Base-by-base conservation (phyloP, 768 basidiomycete genomes). In the Leccinum longicurvipes region DNA sequence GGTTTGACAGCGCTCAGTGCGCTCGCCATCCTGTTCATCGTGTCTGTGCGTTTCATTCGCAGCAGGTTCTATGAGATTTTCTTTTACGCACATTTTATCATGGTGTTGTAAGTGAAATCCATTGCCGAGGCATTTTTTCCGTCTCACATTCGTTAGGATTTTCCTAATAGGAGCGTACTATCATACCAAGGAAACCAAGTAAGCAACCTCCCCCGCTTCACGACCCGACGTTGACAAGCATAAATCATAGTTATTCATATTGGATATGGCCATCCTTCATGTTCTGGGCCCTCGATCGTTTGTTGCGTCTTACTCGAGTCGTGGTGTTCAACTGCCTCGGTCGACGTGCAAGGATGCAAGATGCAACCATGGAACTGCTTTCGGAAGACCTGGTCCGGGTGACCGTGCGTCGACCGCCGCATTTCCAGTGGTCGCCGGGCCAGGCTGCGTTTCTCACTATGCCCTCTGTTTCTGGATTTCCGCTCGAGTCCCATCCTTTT, bases 401-500 rank as follows among this genome's bases (percentile, higher is more conserved):
- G 14, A 72, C 74, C 17, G 62, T 83, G 27, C 62, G 64, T 32
- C 75, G 78, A 21, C 77, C 79, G 25, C 67, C 75, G 15, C 74
- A 74, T 60, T 80, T 85, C 72, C 72, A 69, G 21, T 82, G 80
- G 80, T 62, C 65, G 5, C 75, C 85, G 0, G 85, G 84, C 8
- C 85, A 86, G 66, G 74, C 76, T 32, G 79, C 75, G 0, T 85
- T 77, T 60, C 69, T 86, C 21, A 75, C 72, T 10, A 69, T 85
- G 60, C 82, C 82, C 4, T 61, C 72, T 1, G 71, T 82, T 6
- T 79, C 79, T 11, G 49, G 51, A 0, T 64, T 75, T 25, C 78
- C 79, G 6, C 75, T 79, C 28, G 80, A 86, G 65, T 68, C 80
- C 0, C 85, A 86, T 56, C 85, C 85, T 2, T 86, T 86, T 67